A percentile compares a stretch with the other conserved stretches of the same genome.
Evolutionary conservation across 345 rosid species (phyloP).

Genomic region (Pelargonium nanum): DNA sequence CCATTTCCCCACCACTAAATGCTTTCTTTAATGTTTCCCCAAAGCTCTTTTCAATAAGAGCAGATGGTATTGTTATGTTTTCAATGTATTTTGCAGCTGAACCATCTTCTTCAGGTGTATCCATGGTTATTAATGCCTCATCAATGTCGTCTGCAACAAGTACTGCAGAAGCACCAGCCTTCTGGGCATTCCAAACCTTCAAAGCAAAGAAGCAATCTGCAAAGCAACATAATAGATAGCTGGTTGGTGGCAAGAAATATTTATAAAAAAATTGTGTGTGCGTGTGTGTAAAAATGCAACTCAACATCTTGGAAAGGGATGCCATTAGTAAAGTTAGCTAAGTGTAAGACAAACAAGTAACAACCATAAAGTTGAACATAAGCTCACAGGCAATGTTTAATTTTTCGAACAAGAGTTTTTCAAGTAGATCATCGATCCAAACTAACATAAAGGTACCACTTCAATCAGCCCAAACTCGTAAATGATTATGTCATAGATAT

Average conservation of each 20-base stretch:
- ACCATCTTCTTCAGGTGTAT: constrained; percentile 64
- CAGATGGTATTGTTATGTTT: constrained; percentile 94
- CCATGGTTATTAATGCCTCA: constrained; percentile 89
- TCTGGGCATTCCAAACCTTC: constrained; percentile 96
- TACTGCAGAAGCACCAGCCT: constrained; percentile 92
- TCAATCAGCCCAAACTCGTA: constrained; percentile 1
- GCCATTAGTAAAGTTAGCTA: neutral
- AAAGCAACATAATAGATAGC: constrained; percentile 8
- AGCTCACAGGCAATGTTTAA: neutral
- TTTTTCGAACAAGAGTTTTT: neutral
- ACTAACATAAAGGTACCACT: neutral
- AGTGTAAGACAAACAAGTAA: neutral
- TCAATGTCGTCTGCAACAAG: constrained; percentile 82
- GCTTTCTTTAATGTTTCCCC: constrained; percentile 74
- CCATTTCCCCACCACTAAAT: constrained; percentile 59
- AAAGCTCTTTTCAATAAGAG: constrained; percentile 69
- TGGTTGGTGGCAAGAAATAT: too few relatives aligned
- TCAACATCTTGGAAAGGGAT: neutral
- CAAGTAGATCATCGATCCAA: neutral
- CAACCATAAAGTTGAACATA: neutral
- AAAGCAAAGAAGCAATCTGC: constrained; percentile 93
- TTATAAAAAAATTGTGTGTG: too few relatives aligned
- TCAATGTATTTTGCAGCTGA: constrained; percentile 61
- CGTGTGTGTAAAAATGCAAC: neutral
- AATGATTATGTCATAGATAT: neutral